phyloP scores from a whole-genome alignment of 169 alveolate genomes.

The Plasmodium vinckei region DNA sequence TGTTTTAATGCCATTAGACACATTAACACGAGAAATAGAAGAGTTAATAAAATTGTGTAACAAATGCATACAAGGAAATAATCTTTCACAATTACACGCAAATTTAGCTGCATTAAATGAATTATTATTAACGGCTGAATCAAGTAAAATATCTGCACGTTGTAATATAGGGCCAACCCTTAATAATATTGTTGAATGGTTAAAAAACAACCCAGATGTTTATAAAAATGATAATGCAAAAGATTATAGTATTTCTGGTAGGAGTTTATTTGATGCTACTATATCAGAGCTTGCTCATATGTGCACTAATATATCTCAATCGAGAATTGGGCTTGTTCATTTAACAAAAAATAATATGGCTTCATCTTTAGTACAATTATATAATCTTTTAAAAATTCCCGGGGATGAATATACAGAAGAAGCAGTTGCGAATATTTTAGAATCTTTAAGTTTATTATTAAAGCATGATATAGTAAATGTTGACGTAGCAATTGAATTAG shows the following conservation, averaged over 20 bases:
- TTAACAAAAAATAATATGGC: constrained; percentile 72
- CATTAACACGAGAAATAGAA: constrained; percentile 87
- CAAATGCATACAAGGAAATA: constrained; percentile 80
- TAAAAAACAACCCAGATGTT: constrained; percentile 51
- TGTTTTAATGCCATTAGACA: constrained; percentile 92
- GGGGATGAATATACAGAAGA: constrained; percentile 80
- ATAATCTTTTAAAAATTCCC: constrained; percentile 52
- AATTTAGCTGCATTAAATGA: constrained; percentile 82
- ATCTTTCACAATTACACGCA: constrained; percentile 78
- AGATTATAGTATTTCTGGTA: constrained; percentile 77
- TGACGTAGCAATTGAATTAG: constrained; percentile 88
- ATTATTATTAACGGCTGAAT: constrained; percentile 81
- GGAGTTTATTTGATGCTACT: constrained; percentile 79
- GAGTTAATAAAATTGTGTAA: constrained; percentile 87
- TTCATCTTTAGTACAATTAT: constrained; percentile 13
- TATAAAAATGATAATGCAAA: constrained; percentile 43
- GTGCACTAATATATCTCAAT: constrained; percentile 77
- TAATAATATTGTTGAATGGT: constrained; percentile 71
- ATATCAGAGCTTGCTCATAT: constrained; percentile 81
- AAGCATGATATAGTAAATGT: constrained; percentile 88
- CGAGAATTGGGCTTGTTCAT: constrained; percentile 82
- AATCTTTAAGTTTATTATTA: constrained; percentile 85
- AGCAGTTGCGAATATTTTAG: constrained; percentile 80
- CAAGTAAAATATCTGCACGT: constrained; percentile 83
- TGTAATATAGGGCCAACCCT: constrained; percentile 76